These are phyloP conservation scores for Herpetospermum pedunculosum DNA, from an alignment of 306 rosid genomes.

Conservation along the genomic window DNA sequence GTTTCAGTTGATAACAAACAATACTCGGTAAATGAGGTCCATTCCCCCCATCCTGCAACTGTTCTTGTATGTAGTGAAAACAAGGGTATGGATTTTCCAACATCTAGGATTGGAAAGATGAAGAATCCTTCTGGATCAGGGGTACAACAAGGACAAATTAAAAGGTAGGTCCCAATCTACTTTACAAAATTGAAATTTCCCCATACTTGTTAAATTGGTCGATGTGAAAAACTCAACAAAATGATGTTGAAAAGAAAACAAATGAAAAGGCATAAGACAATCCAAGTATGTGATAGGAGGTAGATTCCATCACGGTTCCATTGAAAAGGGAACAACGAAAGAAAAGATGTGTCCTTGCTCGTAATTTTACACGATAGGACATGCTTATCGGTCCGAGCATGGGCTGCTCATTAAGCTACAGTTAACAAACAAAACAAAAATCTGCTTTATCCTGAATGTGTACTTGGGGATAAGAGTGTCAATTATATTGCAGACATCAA, in stretches of 20 bases:
- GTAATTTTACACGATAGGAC: not conserved
- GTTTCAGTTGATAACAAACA: conserved; percentile 72
- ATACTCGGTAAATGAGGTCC: conserved; percentile 41
- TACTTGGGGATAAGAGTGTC: not conserved
- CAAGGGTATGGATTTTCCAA: conserved; percentile 23
- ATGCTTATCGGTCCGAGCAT: not conserved
- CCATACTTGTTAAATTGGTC: not conserved
- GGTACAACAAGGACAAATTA: conserved; percentile 43
- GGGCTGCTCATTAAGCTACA: not conserved
- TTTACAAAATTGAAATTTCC: not conserved
- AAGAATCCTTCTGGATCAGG: conserved; percentile 36
- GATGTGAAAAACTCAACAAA: not conserved
- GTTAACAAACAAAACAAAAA: not conserved
- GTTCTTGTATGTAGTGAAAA: conserved; percentile 24
- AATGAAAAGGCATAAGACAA: not conserved
- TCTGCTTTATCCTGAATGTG: not conserved
- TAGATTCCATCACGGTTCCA: not conserved
- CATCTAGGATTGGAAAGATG: conserved; percentile 37
- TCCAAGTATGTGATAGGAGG: not conserved
- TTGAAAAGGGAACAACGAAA: not conserved
- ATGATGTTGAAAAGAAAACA: not conserved
- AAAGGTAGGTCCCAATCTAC: conserved; percentile 41
- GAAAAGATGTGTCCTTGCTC: not conserved
- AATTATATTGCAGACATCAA: not conserved
- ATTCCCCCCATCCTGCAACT: conserved; percentile 48